Evolutionary conservation across 176 grass and related monocot species (phyloP), one percentile per base, ranked within the genome.

Genomic region (Eremochloa ophiuroides): DNA sequence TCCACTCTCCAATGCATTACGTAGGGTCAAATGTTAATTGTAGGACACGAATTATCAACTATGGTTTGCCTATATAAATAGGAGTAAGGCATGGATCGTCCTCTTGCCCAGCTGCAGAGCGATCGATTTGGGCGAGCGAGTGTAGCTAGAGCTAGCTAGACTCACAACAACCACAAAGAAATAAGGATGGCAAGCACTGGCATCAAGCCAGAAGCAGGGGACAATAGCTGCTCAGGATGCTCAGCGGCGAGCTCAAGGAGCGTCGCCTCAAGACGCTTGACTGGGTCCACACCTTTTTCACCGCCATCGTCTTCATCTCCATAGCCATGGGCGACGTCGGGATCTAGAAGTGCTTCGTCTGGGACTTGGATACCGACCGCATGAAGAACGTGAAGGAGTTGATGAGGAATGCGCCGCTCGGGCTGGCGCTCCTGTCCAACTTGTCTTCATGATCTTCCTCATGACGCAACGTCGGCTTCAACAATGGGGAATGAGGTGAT

Each of bases 331-430:
- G 39, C 62, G 62, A 65, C 30, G 30, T 65, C 2, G 62, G 62
- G 7, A 29, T 65, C 30, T 30, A 65, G 62, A 65, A 65, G 7
- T 65, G 62, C 16, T 65, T 65, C 62, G 7, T 65, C 62, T 30
- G 30, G 2, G 2, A 65, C 2, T 3, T 34, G 0, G 30, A 65
- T 3, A 7, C 0, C 4, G 4, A 4, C 9, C 1, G 15, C 1
- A 62, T 30, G 60, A 7, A 35, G 30, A 65, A 65, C 30, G 31
- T 34, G 30, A 65, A 20, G 30, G 30, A 65, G 62, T 8, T 33
- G 7, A 29, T 65, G 16, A 65, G 62, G 29, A 65, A 65, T 8
- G 30, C 31, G 30, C 62, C 62, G 62, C 62, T 65, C 16, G 62
- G 62, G 30, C 30, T 65, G 2, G 62, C 30, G 0, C 30, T 65